Conservation (phyloP, 192 early-diverging fungal species). For the Chytriomyces sp. region DNA sequence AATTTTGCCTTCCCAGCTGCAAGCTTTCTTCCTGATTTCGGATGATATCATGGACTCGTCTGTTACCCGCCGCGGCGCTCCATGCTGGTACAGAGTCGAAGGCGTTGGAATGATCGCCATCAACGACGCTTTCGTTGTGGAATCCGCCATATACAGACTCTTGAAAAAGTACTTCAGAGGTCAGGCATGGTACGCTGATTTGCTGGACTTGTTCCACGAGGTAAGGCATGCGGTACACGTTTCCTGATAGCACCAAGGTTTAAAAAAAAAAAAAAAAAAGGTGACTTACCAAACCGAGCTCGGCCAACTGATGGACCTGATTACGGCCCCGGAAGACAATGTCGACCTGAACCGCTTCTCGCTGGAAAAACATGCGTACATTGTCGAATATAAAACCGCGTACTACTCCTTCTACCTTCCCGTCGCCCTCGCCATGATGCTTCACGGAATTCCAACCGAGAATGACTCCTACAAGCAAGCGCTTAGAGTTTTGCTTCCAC, state of each 20-base stretch:
- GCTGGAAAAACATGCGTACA: conserved; percentile 88
- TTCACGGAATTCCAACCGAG: conserved; percentile 84
- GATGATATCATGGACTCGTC: conserved; percentile 99
- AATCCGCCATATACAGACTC: conserved; percentile 89
- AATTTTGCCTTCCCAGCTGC: conserved; percentile 66
- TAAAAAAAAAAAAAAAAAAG: neutral
- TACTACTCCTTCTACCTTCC: conserved; percentile 99
- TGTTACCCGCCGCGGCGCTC: conserved; percentile 93
- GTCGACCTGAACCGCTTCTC: conserved; percentile 92
- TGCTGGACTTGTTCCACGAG: conserved; percentile 95
- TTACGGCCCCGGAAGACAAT: conserved; percentile 97
- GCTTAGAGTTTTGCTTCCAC: conserved; percentile 83
- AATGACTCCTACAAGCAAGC: conserved; percentile 77
- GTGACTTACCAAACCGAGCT: conserved; percentile 96
- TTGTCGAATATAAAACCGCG: conserved; percentile 97
- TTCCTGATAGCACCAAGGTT: neutral
- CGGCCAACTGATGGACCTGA: conserved; percentile 95
- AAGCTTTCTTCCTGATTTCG: conserved; percentile 97
- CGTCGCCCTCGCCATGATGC: conserved; percentile 89
- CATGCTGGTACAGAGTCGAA: conserved; percentile 91
- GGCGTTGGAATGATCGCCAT: conserved; percentile 89
- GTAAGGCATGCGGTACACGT: conserved; percentile 4
- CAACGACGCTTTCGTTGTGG: conserved; percentile 95
- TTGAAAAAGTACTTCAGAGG: conserved; percentile 92
- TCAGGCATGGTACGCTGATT: conserved; percentile 85